Base-by-base conservation (phyloP, 805 yeast genomes). In the Teunomyces kruisii region DNA sequence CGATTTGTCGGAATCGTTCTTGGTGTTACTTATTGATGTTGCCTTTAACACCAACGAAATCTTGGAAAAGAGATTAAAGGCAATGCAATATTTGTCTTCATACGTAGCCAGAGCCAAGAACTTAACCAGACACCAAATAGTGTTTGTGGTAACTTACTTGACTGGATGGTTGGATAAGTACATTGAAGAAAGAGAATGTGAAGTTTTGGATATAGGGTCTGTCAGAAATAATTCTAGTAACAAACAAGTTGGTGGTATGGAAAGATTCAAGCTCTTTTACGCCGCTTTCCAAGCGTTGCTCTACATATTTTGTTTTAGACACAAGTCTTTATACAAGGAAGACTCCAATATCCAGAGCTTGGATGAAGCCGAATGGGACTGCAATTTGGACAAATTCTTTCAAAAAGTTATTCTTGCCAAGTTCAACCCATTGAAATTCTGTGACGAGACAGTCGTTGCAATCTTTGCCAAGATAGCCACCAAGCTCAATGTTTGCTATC, bases 381-480 rank as follows among this genome's bases (percentile, higher is more conserved):
- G 88, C 53, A 82, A 79, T 39, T 62, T 94, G 37, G 96, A 91
- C 57, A 86, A 83, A 67, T 85, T 94, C 51, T 89, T 91, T 70
- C 96, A 86, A 63, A 76, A 95, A 52, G 79, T 87, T 57, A 81
- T 92, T 28, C 78, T 90, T 30, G 84, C 97, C 9, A 86, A 86
- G 59, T 92, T 94, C 74, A 94, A 92, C 62, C 98, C 98, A 3
- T 76, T 92, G 56, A 88, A 89, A 61, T 92, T 83, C 70, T 89
- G 97, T 66, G 92, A 91, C 59, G 96, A 88, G 57, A 88, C 95
- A 12, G 97, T 92, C 39, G 96, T 91, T 48, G 76, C 84, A 47
- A 92, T 91, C 74, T 92, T 92, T 72, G 97, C 98, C 9, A 84
- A 89, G 52, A 81, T 94, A 33, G 88, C 98, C 3, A 95, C 92